Base-by-base conservation (phyloP, 306 rosid species). In the Vachellia collinsii region DNA sequence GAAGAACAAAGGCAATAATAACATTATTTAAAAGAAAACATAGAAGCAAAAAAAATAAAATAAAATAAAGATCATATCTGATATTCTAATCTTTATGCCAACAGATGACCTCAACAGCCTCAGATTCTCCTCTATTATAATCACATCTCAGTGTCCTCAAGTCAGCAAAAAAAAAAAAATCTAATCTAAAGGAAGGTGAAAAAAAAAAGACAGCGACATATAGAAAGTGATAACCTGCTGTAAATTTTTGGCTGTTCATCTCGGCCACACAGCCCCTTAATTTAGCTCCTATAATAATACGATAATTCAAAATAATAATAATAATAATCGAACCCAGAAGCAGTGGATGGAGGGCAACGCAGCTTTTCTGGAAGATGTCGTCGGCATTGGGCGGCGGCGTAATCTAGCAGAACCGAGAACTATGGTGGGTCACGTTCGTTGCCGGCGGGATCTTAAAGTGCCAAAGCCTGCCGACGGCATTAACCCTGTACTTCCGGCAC, bases 381-480 rank as follows among this genome's bases (percentile, higher is more conserved):
- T 34, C 34, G 11, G 3, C 20, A 34, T 43, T 66, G 11, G 51
- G 20, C 34, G 50, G 72, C 72, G 29, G 50, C 19, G 34, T 10
- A 20, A 47, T 51, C 75, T 87, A 91, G 78, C 97, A 88, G 80
- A 90, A 91, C n/a, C 34, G 34, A 29, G 3, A 39, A 23, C 72
- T 50, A 4, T 3, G 7, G 1, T 34, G 64, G 79, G 68, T 80
- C 22, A 0, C 69, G 74, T 90, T 84, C 3, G 71, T 61, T 3
- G 79, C 86, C 38, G 97, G 80, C 3, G 97, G 97, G 5, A 94
- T 88, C 85, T 85, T 48, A 10, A 94, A 94, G 14, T 94, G 94
- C 97, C 97, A 92, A 0, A 94, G 88, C 82, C 98, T 89, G 5
- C 98, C 97, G 0, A 77, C 90, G 0, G 91, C 90, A 0, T 85